Conservation (phyloP, 176 grass and related monocot species). For the Oryza longistaminata region DNA sequence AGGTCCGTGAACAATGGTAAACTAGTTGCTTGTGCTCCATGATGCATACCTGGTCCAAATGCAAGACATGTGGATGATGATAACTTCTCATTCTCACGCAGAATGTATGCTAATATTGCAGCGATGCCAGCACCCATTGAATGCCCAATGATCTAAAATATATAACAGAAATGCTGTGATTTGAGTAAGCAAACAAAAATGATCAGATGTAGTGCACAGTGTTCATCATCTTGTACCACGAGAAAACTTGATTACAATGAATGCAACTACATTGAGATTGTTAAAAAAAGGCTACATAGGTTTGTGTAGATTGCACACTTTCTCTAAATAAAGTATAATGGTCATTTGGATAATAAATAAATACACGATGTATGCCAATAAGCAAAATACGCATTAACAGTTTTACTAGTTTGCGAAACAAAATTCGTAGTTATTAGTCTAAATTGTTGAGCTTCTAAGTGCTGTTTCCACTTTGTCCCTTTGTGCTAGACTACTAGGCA, state of each 20-base stretch:
- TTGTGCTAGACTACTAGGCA: background rate
- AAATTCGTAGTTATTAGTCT: background rate
- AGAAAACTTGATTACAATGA: too few relatives aligned
- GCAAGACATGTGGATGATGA: slow-evolving; percentile 82
- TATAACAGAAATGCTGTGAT: slow-evolving; percentile 8
- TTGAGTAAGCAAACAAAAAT: slow-evolving; percentile 35
- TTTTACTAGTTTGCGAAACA: background rate
- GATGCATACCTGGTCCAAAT: slow-evolving; percentile 79
- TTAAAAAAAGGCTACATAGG: background rate
- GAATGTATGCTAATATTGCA: slow-evolving; percentile 84
- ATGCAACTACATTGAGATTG: background rate
- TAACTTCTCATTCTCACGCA: slow-evolving; percentile 75
- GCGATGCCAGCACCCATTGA: slow-evolving; percentile 92
- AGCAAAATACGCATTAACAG: background rate
- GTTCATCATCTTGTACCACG: background rate
- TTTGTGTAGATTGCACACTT: background rate
- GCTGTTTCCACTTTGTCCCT: background rate
- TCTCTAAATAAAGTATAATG: slow-evolving; percentile 20
- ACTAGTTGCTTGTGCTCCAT: slow-evolving; percentile 1
- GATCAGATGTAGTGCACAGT: background rate
- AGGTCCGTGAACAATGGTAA: slow-evolving; percentile 7
- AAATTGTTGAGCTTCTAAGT: background rate
- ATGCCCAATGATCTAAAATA: slow-evolving; percentile 83
- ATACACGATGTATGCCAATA: background rate
- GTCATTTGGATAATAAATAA: background rate